Evolutionary conservation across 192 early-diverging fungal species (phyloP).

Genomic region (Oehlia diaphana): DNA sequence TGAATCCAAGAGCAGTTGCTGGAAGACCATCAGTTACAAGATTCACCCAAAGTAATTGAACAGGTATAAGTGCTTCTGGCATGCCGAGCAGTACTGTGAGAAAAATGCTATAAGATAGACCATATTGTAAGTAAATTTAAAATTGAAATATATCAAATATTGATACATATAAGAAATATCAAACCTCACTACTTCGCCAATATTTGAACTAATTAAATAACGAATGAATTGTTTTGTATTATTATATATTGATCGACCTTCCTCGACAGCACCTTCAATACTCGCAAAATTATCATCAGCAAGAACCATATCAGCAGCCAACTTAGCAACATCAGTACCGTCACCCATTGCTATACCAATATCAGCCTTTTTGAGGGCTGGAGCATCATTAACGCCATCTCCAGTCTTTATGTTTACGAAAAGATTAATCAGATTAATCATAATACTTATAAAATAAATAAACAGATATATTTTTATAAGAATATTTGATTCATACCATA

Average conservation of each 20-base stretch:
- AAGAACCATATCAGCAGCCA: conserved; percentile 97
- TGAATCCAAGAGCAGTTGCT: conserved; percentile 97
- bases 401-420: conserved; percentile 63
- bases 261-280: conserved; percentile 95
- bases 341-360: conserved; percentile 99
- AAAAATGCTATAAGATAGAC: conserved; percentile 63
- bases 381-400: conserved; percentile 99
- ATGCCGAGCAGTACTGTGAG: conserved; percentile 94
- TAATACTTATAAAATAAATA: background rate
- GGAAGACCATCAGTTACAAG: conserved; percentile 97
- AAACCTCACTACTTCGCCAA: conserved; percentile 91
- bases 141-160: background rate
- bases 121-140: background rate
- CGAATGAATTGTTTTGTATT: conserved; percentile 99
- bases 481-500: conserved; percentile 55
- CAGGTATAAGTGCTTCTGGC: conserved; percentile 97
- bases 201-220: conserved; percentile 97
- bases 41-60: conserved; percentile 99
- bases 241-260: conserved; percentile 97
- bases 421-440: background rate
- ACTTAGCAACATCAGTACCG: conserved; percentile 98
- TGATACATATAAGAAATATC: background rate
- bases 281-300: conserved; percentile 99
- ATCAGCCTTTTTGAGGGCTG: conserved; percentile 96
- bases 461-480: background rate